phyloP scores from a whole-genome alignment of 2,329 filamentous ascomycete species.

The Graphiopsis chlorocephala region DNA sequence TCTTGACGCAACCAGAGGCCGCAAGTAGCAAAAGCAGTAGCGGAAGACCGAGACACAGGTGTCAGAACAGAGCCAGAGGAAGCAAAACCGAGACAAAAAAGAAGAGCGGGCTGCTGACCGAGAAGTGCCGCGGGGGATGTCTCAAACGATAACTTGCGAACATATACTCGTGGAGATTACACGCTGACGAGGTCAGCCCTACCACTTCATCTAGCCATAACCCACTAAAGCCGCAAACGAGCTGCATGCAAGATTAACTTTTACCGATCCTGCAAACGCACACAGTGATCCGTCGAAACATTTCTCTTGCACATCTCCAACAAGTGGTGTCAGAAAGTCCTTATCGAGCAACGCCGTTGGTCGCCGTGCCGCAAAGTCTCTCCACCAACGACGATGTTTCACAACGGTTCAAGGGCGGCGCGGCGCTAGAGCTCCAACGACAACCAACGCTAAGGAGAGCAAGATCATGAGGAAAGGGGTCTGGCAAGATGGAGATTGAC shows the following conservation, averaged over 20 bases:
- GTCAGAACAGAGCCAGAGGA: neutral
- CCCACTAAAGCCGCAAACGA: neutral
- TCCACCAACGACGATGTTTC: slow-evolving; percentile 6
- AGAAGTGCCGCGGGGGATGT: neutral
- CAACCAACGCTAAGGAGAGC: slow-evolving; percentile 1
- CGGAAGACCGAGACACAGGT: slow-evolving; percentile 1
- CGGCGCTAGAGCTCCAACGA: neutral
- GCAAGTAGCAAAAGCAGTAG: neutral
- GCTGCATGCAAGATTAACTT: neutral
- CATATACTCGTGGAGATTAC: neutral
- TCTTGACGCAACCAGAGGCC: neutral
- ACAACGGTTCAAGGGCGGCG: neutral
- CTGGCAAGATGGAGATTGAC: slow-evolving; percentile 8
- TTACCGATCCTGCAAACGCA: neutral
- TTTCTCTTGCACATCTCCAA: neutral
- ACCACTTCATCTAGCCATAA: neutral
- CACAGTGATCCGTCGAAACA: neutral
- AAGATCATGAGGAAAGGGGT: slow-evolving; percentile 10
- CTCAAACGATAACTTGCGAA: neutral
- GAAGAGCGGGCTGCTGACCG: neutral
- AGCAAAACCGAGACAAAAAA: neutral
- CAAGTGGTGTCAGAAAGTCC: neutral
- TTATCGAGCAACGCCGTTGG: neutral
- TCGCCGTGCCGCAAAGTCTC: neutral
- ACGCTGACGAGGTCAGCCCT: neutral